These are phyloP conservation scores for Withania somnifera DNA, from an alignment of 305 asterid genomes.

Conservation along the genomic window DNA sequence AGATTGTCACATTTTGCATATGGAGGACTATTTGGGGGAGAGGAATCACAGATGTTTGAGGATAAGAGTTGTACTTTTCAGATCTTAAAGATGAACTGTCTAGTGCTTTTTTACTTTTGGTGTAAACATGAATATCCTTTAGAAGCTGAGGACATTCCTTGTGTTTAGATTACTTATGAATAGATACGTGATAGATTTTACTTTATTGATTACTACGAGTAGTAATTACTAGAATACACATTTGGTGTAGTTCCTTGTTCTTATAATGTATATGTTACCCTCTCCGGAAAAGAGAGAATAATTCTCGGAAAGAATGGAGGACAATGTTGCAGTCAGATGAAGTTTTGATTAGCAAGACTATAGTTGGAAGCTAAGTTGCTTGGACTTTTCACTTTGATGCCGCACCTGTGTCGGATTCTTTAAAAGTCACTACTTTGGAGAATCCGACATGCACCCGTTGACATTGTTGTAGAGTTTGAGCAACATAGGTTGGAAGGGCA, in stretches of 20 bases:
- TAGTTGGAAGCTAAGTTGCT: too few species aligned
- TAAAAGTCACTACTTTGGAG: too few species aligned
- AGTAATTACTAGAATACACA: not conserved
- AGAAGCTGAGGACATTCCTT: not conserved
- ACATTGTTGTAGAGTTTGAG: conserved; percentile 1
- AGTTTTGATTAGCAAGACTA: too few species aligned
- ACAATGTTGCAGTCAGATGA: conserved; percentile 1
- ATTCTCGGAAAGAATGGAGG: not conserved
- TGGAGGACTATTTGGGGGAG: not conserved
- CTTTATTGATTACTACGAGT: not conserved
- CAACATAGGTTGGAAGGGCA: not conserved
- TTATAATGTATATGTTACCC: not conserved
- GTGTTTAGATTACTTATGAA: not conserved
- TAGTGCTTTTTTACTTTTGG: not conserved
- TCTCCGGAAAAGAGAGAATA: not conserved
- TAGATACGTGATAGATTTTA: not conserved
- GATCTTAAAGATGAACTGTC: not conserved
- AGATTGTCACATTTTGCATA: not conserved
- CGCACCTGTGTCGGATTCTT: too few species aligned
- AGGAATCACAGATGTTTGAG: not conserved
- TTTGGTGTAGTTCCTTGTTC: not conserved
- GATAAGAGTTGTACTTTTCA: not conserved
- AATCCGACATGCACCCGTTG: too few species aligned
- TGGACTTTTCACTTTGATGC: too few species aligned
- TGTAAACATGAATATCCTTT: not conserved